phyloP scores from a whole-genome alignment of 129 eudicot genomes.

The Ambrosia trifida region DNA sequence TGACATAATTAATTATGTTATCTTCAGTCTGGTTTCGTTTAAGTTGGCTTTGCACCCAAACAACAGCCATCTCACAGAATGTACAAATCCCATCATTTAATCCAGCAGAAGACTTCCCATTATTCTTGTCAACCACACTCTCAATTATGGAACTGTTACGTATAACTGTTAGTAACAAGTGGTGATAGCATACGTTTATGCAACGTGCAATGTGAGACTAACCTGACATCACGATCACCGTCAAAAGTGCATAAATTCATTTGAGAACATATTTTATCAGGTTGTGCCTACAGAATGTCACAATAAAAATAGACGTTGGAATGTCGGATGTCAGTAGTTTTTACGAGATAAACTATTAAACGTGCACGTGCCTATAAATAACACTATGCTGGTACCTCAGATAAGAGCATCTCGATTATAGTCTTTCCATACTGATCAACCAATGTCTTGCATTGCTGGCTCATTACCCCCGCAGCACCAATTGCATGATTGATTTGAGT shows the following conservation, averaged over 20 bases:
- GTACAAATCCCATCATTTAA: conserved; percentile 68
- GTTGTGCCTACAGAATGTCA: conserved; percentile 56
- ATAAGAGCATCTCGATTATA: conserved; percentile 68
- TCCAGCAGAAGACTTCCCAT: conserved; percentile 45
- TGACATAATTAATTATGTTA: conserved; percentile 66
- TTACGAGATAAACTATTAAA: not conserved
- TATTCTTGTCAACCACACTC: conserved; percentile 85
- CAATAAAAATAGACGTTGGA: not conserved
- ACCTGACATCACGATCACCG: conserved; percentile 74
- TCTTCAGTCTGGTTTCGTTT: conserved; percentile 76
- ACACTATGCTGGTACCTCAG: conserved; percentile 50
- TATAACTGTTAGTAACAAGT: not conserved
- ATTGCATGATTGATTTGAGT: conserved; percentile 89
- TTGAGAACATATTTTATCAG: conserved; percentile 72
- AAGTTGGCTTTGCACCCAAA: conserved; percentile 89
- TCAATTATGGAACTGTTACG: conserved; percentile 67
- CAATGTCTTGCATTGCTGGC: conserved; percentile 92
- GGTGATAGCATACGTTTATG: not conserved
- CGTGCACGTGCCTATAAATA: not conserved
- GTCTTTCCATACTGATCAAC: conserved; percentile 74
- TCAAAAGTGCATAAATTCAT: conserved; percentile 74
- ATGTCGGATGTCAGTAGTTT: not conserved
- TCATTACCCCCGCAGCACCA: conserved; percentile 95
- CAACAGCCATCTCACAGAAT: conserved; percentile 88
- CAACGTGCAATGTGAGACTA: conserved; percentile 28